A percentile compares a stretch with the other conserved stretches of the same genome.
Evolutionary conservation across 352 stramenopile species (phyloP).

Genomic region (Peronospora belbahrii): DNA sequence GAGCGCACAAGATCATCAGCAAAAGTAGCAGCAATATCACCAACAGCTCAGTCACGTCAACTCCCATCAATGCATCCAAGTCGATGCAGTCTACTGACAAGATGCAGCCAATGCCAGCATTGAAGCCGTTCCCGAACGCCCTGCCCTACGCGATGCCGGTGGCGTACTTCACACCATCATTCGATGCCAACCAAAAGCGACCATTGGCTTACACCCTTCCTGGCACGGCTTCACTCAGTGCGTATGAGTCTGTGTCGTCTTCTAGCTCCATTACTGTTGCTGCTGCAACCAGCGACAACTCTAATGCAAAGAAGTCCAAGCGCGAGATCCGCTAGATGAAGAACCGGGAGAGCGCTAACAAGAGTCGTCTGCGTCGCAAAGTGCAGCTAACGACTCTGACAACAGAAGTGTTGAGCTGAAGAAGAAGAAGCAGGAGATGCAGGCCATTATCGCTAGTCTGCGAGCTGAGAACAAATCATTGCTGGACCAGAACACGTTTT

Average conservation of each 20-base stretch:
- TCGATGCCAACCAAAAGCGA: conserved; percentile 44
- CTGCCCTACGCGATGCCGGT: conserved; percentile 61
- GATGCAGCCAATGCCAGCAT: background rate
- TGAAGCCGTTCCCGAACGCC: conserved; percentile 9
- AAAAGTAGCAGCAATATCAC: background rate
- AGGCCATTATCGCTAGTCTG: conserved; percentile 58
- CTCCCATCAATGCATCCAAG: background rate
- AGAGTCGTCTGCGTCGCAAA: conserved; percentile 65
- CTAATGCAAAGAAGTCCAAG: conserved; percentile 61
- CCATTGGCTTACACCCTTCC: conserved; percentile 42
- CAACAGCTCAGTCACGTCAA: background rate
- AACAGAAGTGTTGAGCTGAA: conserved; percentile 54
- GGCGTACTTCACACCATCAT: conserved; percentile 39
- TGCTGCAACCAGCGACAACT: conserved; percentile 9
- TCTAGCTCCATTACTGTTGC: background rate
- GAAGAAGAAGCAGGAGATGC: conserved; percentile 59
- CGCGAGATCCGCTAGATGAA: conserved; percentile 83
- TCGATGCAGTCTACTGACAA: conserved; percentile 6
- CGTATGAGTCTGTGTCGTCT: background rate
- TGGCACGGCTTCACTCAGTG: conserved; percentile 5
- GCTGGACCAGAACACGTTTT: conserved; percentile 67
- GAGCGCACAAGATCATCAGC: no score
- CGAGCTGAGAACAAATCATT: conserved; percentile 76
- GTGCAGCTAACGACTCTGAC: conserved; percentile 54
- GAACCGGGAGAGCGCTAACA: conserved; percentile 82